Evolutionary conservation across 345 rosid genomes (phyloP).

Genomic region (Laguncularia racemosa): DNA sequence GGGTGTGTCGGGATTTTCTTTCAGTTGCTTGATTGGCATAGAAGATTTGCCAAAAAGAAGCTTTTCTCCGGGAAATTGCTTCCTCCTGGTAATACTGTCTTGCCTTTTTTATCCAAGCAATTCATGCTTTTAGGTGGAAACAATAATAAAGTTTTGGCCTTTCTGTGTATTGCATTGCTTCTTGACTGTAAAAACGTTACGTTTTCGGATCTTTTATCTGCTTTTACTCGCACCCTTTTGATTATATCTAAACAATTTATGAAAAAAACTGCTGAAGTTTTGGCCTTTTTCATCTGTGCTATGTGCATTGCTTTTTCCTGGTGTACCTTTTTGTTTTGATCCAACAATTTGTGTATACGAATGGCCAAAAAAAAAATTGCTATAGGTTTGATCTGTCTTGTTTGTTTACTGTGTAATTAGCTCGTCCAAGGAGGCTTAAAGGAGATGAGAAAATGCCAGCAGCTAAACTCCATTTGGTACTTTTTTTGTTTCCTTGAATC

Average conservation of each 20-base stretch:
- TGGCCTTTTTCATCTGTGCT: no score
- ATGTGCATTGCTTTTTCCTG: background rate
- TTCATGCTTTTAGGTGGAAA: background rate
- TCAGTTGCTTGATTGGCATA: slow-evolving; percentile 87
- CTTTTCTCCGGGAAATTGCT: slow-evolving; percentile 73
- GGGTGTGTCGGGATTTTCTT: slow-evolving; percentile 93
- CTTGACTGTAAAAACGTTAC: background rate
- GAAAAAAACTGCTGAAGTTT: no score
- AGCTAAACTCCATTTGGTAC: slow-evolving; percentile 63
- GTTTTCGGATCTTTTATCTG: background rate
- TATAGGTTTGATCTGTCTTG: no score
- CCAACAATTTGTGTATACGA: slow-evolving; percentile 46
- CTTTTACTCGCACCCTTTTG: background rate
- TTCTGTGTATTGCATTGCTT: background rate
- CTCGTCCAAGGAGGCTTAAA: slow-evolving; percentile 42
- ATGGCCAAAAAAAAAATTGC: slow-evolving; percentile 5
- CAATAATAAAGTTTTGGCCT: background rate
- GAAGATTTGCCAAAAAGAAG: slow-evolving; percentile 74
- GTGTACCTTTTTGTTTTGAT: slow-evolving; percentile 7
- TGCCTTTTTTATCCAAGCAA: slow-evolving; percentile 1
- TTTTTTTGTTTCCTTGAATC: background rate
- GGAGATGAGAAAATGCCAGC: slow-evolving; percentile 88
- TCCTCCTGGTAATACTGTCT: slow-evolving; percentile 44
- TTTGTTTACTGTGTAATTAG: no score
- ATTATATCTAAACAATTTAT: background rate